Base-by-base conservation (phyloP, 116 monocot species). In the Dioscorea cayenensis region DNA sequence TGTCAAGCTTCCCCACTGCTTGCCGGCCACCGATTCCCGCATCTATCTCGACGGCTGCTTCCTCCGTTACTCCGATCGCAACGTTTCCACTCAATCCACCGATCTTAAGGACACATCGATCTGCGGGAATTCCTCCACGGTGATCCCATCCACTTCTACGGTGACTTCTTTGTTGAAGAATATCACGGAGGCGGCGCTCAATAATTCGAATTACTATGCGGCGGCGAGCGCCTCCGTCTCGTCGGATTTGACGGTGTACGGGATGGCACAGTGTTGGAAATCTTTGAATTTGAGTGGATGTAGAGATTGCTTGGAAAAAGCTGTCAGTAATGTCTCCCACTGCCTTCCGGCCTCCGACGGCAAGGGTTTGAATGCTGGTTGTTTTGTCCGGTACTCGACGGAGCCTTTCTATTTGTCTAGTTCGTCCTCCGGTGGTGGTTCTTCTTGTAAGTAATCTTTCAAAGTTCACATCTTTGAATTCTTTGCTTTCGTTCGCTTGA, bases 11-110 rank as follows among this genome's bases (percentile, higher is more conserved):
- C 90, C 86, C 7, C 77, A 72, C 77, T 90, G 90, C 77, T 77
- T 84, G 49, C 86, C 90, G 7, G 48, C 76, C 19, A 51, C 43
- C 51, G 27, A 64, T 36, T 75, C 77, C 23, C 78, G 90, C 12
- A 84, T 84, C 60, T 86, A 77, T 58, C 75, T 86, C 58, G 81
- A 86, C 66, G 90, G 90, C 43, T 90, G 90, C 69, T 86, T 86
- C 72, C 81, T 90, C 58, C 78, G 86, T 32, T 90, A 81, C 75
- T 67, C 78, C 22, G 65, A 64, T 65, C 50, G 60, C 65, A 35
- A 86, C 66, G 23, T 81, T 49, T 77, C 68, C 20, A 25, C 9
- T 12, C 78, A 74, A 14, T 71, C 81, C 22, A 27, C 64, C 17
- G 89, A 86, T 49, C 32, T 20, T 23, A 35, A 37, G 2, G 85